Evolutionary conservation across 225 moss, liverwort and hornwort genomes (phyloP), one percentile per base, ranked within the genome.

Genomic region (Pleurozium schreberi): DNA sequence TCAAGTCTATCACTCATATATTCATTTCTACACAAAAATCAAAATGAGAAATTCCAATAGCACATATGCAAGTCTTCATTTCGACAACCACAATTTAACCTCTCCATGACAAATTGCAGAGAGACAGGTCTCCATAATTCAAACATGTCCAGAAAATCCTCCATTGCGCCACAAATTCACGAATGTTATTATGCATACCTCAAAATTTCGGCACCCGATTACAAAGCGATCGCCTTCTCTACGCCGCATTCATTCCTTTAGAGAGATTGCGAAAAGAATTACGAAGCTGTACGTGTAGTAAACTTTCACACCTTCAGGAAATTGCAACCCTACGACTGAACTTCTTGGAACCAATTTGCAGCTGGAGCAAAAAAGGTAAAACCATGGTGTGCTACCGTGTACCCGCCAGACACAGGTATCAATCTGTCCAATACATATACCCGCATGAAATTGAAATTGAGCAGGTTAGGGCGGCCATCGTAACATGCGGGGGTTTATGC

Each of bases 401-500:
- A 83, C n/a, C 43, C 13, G 64, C 14, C 43, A 1, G 20, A 88
- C 43, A 18, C 40, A 20, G 53, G 88, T 88, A 64, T 88, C 18
- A 23, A 23, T 18, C 40, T 88, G 33, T 19, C 40, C 12, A 1
- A 3, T 20, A 1, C 30, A 61, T 78, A 86, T 8, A n/a, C n/a
- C 65, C 52, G 53, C n/a, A 33, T 42, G 58, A 55, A 36, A 18
- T 50, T 70, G 15, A 85, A 75, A 42, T 45, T 76, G 59, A 64
- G 17, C 89, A 98, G 95, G 97, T 97, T 75, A 95, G 92, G 84
- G 97, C 96, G 12, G 96, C 98, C 66, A 96, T 97, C 38, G 96
- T 98, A 52, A 98, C 97, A 1, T 97, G 98, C n/a, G 96, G 97
- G 85, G 97, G 98, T 65, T 94, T 98, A 84, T 97, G 98, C 67